Evolutionary conservation across 371 early-diverging fungal species (phyloP), one percentile per base, ranked within the genome.

Genomic region (Dentiscutata heterogama): DNA sequence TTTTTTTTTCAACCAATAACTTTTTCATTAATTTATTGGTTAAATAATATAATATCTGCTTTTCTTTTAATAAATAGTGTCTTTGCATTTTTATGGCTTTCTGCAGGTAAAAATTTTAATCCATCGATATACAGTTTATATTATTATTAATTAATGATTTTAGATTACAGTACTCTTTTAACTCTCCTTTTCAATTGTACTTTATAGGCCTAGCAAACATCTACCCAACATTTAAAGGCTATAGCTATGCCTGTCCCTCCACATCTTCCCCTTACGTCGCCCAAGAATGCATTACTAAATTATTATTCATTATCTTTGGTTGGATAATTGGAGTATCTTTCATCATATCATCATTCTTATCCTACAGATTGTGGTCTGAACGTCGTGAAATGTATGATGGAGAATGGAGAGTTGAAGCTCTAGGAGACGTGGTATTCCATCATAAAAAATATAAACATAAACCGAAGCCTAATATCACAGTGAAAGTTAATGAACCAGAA

Each of bases 401-500:
- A 35, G 70, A 70, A 42, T 22, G 70, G 4, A 70, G 70, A 70
- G 70, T 70, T 22, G 46, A 70, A 42, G 70, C 70, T 42, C 42
- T 70, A 2, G 25, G 70, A n/a, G 70, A 70, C 22, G 70, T 70
- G 14, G 50, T 70, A 22, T n/a, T n/a, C n/a, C n/a, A n/a, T n/a
- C n/a, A n/a, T n/a, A n/a, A n/a, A n/a, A n/a, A n/a, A n/a, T 70
- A 70, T 13, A 70, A 70, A 42, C 46, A 70, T 70, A 70, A 25
- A 46, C 70, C 70, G 22, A 31, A 39, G 16, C 70, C 35, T 13
- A 42, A 35, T 70, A 22, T 42, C 2, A n/a, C 31, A 1, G 46
- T 70, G 35, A 22, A 70, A 70, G 5, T 70, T 42, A 31, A 70
- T 25, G 25, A 70, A 42, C 70, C 70, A 39, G 70, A 70, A 70